Percentiles rank a stretch among this genome's conserved stretches.
phyloP scores from a whole-genome alignment of 257 asterid genomes.

The Nicotiana sylvestris region DNA sequence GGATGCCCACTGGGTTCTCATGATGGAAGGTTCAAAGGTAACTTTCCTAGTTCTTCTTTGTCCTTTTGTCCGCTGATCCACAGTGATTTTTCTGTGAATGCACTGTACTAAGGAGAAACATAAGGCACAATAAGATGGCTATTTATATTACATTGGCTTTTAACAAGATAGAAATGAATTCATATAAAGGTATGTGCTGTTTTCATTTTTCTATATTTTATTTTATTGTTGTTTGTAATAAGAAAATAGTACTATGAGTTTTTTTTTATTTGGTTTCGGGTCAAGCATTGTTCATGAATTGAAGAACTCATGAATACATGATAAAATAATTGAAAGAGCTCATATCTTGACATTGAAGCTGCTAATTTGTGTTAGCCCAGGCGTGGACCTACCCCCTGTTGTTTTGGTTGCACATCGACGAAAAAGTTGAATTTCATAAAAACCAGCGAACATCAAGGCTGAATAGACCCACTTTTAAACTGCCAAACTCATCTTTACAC shows the following conservation, averaged over 20 bases:
- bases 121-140: background rate
- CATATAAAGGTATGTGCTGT: background rate
- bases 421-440: too few relatives aligned
- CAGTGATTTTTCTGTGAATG: background rate
- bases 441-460: too few relatives aligned
- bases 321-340: background rate
- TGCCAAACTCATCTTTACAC: too few relatives aligned
- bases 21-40: conserved; percentile 99
- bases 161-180: background rate
- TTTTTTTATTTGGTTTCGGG: background rate
- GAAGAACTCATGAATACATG: background rate
- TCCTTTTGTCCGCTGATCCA: background rate
- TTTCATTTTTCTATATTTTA: background rate
- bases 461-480: too few relatives aligned
- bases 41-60: background rate
- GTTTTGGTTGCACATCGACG: too few relatives aligned
- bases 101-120: background rate
- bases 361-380: too few relatives aligned
- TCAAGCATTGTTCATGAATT: background rate
- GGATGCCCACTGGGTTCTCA: conserved; percentile 87
- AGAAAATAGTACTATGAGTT: background rate
- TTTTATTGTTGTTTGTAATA: background rate
- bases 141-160: background rate
- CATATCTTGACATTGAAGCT: background rate
- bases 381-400: too few relatives aligned